Conservation (phyloP, 2,329 filamentous ascomycete genomes). For the Fusarium duplospermum region DNA sequence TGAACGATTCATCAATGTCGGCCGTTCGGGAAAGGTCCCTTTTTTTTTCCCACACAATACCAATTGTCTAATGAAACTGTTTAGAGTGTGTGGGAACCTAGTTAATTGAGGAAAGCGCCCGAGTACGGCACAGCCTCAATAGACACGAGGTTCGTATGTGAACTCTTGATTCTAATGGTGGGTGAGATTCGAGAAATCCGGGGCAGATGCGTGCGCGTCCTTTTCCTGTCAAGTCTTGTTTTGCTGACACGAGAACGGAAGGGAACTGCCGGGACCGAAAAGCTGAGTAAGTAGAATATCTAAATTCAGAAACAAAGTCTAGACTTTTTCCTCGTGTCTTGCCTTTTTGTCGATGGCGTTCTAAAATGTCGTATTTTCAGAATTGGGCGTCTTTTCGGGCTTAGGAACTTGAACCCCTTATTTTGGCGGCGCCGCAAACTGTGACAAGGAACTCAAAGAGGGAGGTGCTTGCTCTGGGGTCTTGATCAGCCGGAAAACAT, state of each 20-base stretch:
- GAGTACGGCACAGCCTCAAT: conserved; percentile 29
- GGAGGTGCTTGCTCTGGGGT: conserved; percentile 1
- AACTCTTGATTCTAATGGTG: conserved; percentile 24
- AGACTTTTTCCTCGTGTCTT: not conserved
- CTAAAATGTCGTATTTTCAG: not conserved
- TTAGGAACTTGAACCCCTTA: conserved; percentile 5
- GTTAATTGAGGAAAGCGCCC: not conserved
- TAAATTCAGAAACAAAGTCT: conserved; percentile 27
- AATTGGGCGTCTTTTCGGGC: not conserved
- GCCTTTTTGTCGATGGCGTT: not conserved
- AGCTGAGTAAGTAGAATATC: conserved; percentile 7
- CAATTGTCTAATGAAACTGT: not conserved
- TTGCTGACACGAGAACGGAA: conserved; percentile 16
- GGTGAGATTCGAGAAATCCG: conserved; percentile 22
- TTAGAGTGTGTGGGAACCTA: not conserved
- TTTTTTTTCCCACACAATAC: too few species aligned
- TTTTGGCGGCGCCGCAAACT: conserved; percentile 18
- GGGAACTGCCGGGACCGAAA: not conserved
- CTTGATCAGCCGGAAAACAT: conserved; percentile 6
- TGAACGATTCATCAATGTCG: not conserved
- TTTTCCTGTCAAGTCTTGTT: not conserved
- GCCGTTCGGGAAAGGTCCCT: not conserved
- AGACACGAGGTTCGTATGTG: conserved; percentile 32
- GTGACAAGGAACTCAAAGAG: conserved; percentile 17
- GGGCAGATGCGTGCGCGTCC: conserved; percentile 36